These are phyloP conservation scores for Zostera marina DNA, from an alignment of 116 monocot species.

Conservation along the genomic window DNA sequence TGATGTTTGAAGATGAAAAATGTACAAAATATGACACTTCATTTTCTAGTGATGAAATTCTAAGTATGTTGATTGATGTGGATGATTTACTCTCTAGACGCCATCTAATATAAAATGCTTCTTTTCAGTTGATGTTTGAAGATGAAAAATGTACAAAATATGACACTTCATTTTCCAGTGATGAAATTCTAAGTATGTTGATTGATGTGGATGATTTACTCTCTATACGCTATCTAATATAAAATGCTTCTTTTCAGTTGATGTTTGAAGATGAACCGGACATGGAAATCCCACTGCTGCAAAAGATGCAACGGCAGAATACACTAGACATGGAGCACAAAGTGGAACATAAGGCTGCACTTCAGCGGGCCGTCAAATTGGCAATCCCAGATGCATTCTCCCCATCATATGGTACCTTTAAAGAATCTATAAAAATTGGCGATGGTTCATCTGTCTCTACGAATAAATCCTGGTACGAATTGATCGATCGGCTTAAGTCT, in stretches of 20 bases:
- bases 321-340: conserved; percentile 46
- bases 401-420: conserved; percentile 71
- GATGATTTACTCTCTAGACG: too few species aligned
- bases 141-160: too few species aligned
- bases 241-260: conserved; percentile 26
- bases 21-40: too few species aligned
- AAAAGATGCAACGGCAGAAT: conserved; percentile 63
- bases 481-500: conserved; percentile 31
- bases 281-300: conserved; percentile 50
- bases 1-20: too few species aligned
- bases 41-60: too few species aligned
- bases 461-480: conserved; percentile 45
- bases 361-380: conserved; percentile 55
- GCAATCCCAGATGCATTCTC: conserved; percentile 51
- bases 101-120: too few species aligned
- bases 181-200: too few species aligned
- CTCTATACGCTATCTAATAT: not conserved
- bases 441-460: conserved; percentile 17
- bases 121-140: too few species aligned
- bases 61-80: too few species aligned
- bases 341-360: conserved; percentile 72
- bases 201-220: not conserved
- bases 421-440: conserved; percentile 10
- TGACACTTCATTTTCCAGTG: too few species aligned
- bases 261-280: conserved; percentile 49